Conservation (phyloP, 2,329 filamentous ascomycete genomes). For the Botrytis cinerea region DNA sequence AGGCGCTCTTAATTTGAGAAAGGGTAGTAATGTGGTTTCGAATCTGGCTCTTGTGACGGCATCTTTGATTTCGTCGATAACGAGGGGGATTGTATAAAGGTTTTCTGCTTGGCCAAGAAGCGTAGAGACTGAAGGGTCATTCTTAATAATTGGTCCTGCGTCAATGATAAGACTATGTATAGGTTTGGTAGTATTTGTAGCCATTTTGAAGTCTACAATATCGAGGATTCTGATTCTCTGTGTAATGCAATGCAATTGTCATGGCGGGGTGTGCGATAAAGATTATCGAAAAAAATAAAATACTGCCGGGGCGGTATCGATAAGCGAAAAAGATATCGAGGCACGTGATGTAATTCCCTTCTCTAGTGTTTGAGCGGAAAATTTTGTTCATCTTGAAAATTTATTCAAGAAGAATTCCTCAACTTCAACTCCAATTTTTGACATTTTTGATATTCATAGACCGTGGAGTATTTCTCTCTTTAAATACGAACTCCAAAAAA, state of each 20-base stretch:
- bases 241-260: neutral
- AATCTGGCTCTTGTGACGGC: conserved; percentile 76
- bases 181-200: conserved; percentile 54
- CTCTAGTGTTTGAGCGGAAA: conserved; percentile 22
- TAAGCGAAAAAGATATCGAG: conserved; percentile 17
- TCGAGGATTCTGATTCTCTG: neutral
- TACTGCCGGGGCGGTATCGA: conserved; percentile 19
- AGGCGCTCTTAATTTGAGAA: conserved; percentile 76
- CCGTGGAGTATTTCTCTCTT: conserved; percentile 6
- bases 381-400: conserved; percentile 19
- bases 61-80: conserved; percentile 86
- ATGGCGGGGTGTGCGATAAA: conserved; percentile 30
- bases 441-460: conserved; percentile 5
- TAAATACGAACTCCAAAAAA: neutral
- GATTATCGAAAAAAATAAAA: conserved; percentile 26
- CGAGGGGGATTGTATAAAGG: conserved; percentile 80
- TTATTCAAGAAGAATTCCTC: conserved; percentile 11
- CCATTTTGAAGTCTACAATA: conserved; percentile 31
- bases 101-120: conserved; percentile 75
- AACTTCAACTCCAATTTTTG: conserved; percentile 12
- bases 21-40: conserved; percentile 82
- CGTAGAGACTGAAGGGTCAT: conserved; percentile 81
- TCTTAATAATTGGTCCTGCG: conserved; percentile 90
- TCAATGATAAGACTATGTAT: conserved; percentile 86
- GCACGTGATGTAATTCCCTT: conserved; percentile 8